phyloP scores from a whole-genome alignment of 2,329 filamentous ascomycete species.

The Lasiodiplodia gonubiensis region DNA sequence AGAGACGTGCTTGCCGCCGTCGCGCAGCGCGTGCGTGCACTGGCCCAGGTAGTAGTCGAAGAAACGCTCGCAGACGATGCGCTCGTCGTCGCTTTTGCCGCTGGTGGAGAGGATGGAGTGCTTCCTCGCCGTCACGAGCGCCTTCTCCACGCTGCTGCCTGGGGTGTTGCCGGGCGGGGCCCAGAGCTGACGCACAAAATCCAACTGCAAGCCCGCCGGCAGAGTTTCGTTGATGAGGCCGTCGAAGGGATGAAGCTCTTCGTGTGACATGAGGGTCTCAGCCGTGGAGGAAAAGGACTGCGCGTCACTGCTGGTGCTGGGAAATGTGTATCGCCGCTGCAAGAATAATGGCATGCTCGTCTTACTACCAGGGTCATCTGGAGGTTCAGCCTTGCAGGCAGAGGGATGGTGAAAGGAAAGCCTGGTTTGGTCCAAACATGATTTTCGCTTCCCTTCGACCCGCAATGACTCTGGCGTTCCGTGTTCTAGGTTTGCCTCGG shows the following conservation, averaged over 20 bases:
- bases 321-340: neutral
- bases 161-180: neutral
- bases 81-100: neutral
- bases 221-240: conserved; percentile 12
- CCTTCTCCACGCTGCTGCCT: neutral
- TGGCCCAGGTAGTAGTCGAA: conserved; percentile 31
- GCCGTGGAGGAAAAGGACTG: neutral
- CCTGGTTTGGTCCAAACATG: neutral
- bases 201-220: neutral
- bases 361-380: neutral
- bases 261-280: conserved; percentile 21
- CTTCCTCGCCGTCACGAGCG: neutral
- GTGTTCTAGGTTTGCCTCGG: neutral
- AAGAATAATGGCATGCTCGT: conserved; percentile 9
- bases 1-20: conserved; percentile 31
- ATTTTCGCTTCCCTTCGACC: neutral
- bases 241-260: conserved; percentile 2
- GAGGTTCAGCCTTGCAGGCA: neutral
- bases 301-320: neutral
- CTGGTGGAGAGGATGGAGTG: neutral
- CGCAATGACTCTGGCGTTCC: neutral
- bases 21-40: conserved; percentile 33
- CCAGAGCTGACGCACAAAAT: conserved; percentile 9
- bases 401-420: neutral
- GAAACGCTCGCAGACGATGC: neutral